Base-by-base conservation (phyloP, 208 protist genomes). In the Trypanosoma platydactyli region DNA sequence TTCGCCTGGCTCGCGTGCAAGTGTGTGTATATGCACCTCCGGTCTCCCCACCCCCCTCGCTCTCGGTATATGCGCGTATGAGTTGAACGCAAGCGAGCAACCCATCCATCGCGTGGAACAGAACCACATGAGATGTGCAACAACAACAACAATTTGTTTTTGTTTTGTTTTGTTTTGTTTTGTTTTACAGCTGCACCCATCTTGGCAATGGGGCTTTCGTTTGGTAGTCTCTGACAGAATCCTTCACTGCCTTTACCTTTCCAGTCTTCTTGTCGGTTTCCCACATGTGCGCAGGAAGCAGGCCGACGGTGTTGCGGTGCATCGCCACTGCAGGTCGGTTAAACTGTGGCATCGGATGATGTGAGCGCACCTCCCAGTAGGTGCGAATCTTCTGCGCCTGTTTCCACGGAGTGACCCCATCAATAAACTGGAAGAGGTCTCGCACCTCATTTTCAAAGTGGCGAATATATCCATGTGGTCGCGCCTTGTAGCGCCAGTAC, bases 221-320 rank as follows among this genome's bases (percentile, higher is more conserved):
- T 64, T 93, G 84, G 66, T 95, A 95, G 69, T 93, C 90, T 25
- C 90, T 84, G 62, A 95, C 90, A 24, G 90, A 94, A 71, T 96
- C 91, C 85, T 92, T 96, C 53, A 96, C 85, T 11, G 62, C 80
- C 68, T 86, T 89, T 50, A 96, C 88, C 77, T 93, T 93, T 30
- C 91, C 91, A 1, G 91, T 92, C 81, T 96, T 96, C 80, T 94
- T 96, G 72, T 96, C 91, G 13, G 81, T 90, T 66, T 94, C 88
- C 86, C 88, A 96, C 63, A 92, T 38, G 61, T 96, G 88, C 40
- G 88, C 62, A 5, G 91, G 91, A 48, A 96, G 80, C 54, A 94
- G 55, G 15, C 76, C 86, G 6, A 85, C 77, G 9, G 74, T 85
- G 72, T 96, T 96, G 62, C 91, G 88, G 76, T 96, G 91, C 84